Base-by-base conservation (phyloP, 192 early-diverging fungal species). In the Ambispora gerdemannii region DNA sequence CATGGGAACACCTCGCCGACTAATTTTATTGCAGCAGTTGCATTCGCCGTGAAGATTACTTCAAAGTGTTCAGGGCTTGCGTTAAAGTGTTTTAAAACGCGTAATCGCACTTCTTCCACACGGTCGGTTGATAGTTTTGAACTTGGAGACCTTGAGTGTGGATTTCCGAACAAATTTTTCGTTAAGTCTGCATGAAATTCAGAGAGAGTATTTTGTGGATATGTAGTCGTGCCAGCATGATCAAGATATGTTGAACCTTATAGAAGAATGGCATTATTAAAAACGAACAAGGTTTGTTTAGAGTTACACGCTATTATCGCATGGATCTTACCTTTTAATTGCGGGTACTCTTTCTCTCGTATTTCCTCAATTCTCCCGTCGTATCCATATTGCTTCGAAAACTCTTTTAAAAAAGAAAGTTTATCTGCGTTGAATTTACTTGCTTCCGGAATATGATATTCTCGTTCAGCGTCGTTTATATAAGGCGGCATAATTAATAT, bases 11-110 rank as follows among this genome's bases (percentile, higher is more conserved):
- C 71, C 50, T 95, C 93, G 3, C 86, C 91, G 0, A 90, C 87
- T 4, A 94, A 70, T 67, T 88, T 88, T 50, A 91, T 82, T 6
- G 89, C 90, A 6, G 83, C 89, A 0, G 91, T 92, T 7, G 92
- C 90, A 72, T 90, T 90, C 27, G 83, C 81, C 1, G 91, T 93
- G 62, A 95, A 93, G 6, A 95, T 79, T 7, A 91, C 85, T 2
- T 82, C 76, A 73, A 91, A 93, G 4, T 84, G 74, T 25, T 76
- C 74, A 11, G 80, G 79, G 10, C 80, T 78, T 0, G 86, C 84
- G 50, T 83, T 82, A 53, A 92, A 82, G 66, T 86, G 84, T 13
- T 56, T 69, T 4, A 89, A 76, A 27, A 90, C 70, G 11, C 83
- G 81, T 68, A 75, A 73, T 50, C 89, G 80, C 22, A 80, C 80